Base-by-base conservation (phyloP, 768 basidiomycete species). In the Lactifluus piperatus region DNA sequence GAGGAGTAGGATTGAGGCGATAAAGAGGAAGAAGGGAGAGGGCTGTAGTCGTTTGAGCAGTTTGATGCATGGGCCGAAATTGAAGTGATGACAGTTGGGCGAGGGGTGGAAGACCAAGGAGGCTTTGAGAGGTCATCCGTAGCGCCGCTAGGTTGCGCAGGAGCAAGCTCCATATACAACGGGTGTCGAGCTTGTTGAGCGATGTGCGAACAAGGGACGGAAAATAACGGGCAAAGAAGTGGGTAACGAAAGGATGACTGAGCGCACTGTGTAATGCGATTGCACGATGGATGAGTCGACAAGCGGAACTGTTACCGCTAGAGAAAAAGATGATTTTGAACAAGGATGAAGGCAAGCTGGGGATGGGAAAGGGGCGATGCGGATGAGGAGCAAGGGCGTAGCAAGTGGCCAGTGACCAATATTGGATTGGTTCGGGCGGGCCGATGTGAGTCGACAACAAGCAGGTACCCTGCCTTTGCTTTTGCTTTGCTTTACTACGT, bases 51-150 rank as follows among this genome's bases (percentile, higher is more conserved):
- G 30, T 45, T 29, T 13, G 56, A 34, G 54, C 39, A 26, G 30
- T 32, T 55, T 14, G 58, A 41, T 9, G 52, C 32, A 39, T 58
- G 62, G 46, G 48, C 2, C 1, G 62, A 26, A 29, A 62, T 27
- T 22, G 64, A 36, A 11, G 65, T 61, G 43, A 64, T 48, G 45
- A 64, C 47, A 26, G 58, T 54, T 47, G 54, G 58, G 62, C 60
- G 70, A 41, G 53, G 68, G 70, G 66, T 72, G 58, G 70, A 73
- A 53, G 70, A 72, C 74, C 73, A 74, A 36, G 50, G 6, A n/a
- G 50, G 29, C 26, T 53, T 64, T 30, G 54, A 22, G 27, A 43
- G 36, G 36, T 64, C 64, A 36, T 64, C 64, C 27, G 47, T 39
- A 24, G 45, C 44, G 18, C 44, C 34, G 37, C 39, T 46, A 18